phyloP scores from a whole-genome alignment of 805 yeast species.

The Barnettozyma vustinii region DNA sequence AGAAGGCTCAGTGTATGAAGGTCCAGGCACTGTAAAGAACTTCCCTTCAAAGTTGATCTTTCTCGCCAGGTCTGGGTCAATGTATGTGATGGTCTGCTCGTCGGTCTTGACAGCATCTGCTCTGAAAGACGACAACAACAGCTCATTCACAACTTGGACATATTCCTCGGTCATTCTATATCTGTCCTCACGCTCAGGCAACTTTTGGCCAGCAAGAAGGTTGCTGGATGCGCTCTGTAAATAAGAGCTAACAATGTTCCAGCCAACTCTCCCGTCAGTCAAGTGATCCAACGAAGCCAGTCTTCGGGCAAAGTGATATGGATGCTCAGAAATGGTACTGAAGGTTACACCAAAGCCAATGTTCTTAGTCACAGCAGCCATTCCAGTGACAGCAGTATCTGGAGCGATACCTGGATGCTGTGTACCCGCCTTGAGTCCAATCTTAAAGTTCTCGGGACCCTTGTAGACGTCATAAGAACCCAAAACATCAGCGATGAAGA shows the following conservation, averaged over 20 bases:
- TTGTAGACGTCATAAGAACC: conserved; percentile 38
- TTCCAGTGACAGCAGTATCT: conserved; percentile 32
- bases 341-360: conserved; percentile 35
- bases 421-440: conserved; percentile 22
- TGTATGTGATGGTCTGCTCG: conserved; percentile 22
- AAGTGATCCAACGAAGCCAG: conserved; percentile 37
- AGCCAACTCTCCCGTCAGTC: conserved; percentile 37
- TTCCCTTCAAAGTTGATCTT: conserved; percentile 36
- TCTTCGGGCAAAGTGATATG: conserved; percentile 34
- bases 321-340: conserved; percentile 36
- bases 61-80: conserved; percentile 32
- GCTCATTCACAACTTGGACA: conserved; percentile 31
- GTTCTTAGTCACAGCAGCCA: conserved; percentile 36
- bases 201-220: conserved; percentile 27
- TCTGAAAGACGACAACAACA: conserved; percentile 34
- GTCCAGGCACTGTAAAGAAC: conserved; percentile 36
- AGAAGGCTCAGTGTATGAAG: conserved; percentile 36
- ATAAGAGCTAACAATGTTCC: conserved; percentile 39
- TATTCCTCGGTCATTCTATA: conserved; percentile 35
- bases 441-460: conserved; percentile 17
- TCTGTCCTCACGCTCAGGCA: conserved; percentile 33
- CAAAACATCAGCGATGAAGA: conserved; percentile 37
- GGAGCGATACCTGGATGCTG: conserved; percentile 37
- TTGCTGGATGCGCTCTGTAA: conserved; percentile 35
- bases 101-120: conserved; percentile 27